These are phyloP conservation scores for Immersiporthe knoxdaviesiana DNA, from an alignment of 2,329 filamentous ascomycete genomes.

Conservation along the genomic window DNA sequence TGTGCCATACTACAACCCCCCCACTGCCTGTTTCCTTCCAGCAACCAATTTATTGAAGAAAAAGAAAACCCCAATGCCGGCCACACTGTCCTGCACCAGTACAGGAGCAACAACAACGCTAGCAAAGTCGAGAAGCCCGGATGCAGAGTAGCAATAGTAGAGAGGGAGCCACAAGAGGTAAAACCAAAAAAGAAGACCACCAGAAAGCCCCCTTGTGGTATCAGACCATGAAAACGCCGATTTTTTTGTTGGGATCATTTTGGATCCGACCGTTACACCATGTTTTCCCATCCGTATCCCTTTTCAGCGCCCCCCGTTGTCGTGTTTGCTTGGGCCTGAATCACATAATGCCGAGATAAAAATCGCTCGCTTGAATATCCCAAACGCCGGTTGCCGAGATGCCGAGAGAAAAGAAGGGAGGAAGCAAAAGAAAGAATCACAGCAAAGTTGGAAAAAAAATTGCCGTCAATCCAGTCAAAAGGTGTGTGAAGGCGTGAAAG, in stretches of 20 bases:
- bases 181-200: slow-evolving; percentile 3
- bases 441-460: neutral
- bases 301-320: slow-evolving; percentile 17
- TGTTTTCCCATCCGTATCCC: slow-evolving; percentile 21
- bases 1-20: slow-evolving; percentile 12
- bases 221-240: slow-evolving; percentile 26
- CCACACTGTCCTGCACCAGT: slow-evolving; percentile 4
- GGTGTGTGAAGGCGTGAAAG: neutral
- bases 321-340: slow-evolving; percentile 31
- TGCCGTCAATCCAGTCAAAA: slow-evolving; percentile 1
- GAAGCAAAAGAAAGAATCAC: neutral
- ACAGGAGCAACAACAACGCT: slow-evolving; percentile 23
- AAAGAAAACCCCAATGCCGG: slow-evolving; percentile 22
- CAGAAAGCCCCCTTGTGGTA: slow-evolving; percentile 18
- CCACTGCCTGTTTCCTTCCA: neutral
- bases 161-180: neutral
- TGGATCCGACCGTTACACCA: slow-evolving; percentile 13
- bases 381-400: slow-evolving; percentile 22
- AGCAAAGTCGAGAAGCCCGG: slow-evolving; percentile 23
- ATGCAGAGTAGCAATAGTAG: slow-evolving; percentile 14
- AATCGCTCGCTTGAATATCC: slow-evolving; percentile 26
- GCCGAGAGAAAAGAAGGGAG: slow-evolving; percentile 17
- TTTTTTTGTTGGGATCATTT: slow-evolving; percentile 15
- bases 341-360: slow-evolving; percentile 21
- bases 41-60: slow-evolving; percentile 16